Conservation (phyloP, 2,329 filamentous ascomycete genomes). For the Huntiella decipiens region DNA sequence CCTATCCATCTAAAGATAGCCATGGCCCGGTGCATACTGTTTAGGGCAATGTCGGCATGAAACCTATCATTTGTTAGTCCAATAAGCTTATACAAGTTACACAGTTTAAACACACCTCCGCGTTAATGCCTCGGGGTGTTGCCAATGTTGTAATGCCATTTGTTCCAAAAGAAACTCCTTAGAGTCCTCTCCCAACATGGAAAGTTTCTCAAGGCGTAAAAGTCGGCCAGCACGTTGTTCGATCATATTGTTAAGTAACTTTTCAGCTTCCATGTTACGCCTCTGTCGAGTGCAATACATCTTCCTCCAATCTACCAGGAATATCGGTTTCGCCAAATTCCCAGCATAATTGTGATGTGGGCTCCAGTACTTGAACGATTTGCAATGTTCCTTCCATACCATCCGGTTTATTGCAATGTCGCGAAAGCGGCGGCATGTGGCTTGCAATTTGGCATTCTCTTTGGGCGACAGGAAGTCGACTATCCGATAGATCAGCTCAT, state of each 20-base stretch:
- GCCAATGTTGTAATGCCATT: constrained; percentile 35
- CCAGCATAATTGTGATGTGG: constrained; percentile 37
- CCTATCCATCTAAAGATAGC: constrained; percentile 58
- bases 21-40: constrained; percentile 57
- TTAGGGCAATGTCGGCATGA: constrained; percentile 6
- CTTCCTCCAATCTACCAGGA: constrained; percentile 53
- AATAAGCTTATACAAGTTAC: not conserved
- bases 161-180: constrained; percentile 67
- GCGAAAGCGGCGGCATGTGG: constrained; percentile 16
- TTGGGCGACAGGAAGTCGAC: constrained; percentile 42
- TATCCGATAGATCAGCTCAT: constrained; percentile 71
- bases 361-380: constrained; percentile 58
- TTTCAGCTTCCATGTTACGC: constrained; percentile 31
- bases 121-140: constrained; percentile 52
- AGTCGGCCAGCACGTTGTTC: constrained; percentile 50
- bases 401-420: constrained; percentile 36
- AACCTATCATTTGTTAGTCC: constrained; percentile 8
- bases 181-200: constrained; percentile 61
- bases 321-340: constrained; percentile 34
- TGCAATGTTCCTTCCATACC: constrained; percentile 66
- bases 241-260: constrained; percentile 49
- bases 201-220: constrained; percentile 50
- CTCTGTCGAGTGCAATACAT: constrained; percentile 39
- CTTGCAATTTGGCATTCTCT: constrained; percentile 21
- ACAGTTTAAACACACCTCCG: constrained; percentile 30